Evolutionary conservation across 2,329 filamentous ascomycete species (phyloP), one percentile per base, ranked within the genome.

Genomic region (Aspergillus felis): DNA sequence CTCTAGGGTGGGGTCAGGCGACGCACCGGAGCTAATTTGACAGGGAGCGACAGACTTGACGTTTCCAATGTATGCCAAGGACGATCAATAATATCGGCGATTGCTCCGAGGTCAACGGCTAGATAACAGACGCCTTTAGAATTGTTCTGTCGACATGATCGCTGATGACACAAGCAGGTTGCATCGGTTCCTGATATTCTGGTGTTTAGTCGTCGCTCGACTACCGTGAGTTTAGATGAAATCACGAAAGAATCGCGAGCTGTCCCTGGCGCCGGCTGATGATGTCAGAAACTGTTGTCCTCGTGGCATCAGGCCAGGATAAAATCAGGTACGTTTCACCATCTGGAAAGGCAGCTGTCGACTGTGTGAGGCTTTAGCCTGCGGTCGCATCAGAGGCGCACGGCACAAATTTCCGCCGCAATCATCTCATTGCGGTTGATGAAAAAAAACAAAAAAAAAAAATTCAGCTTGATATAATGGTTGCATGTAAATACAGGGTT

Each of bases 291-390:
- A 14, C 22, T 2, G 22, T 5, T 24, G 32, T 41, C 27, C 35
- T 54, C 22, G 47, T 50, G 47, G 53, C 32, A 29, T 51, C 49
- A 56, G 48, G 4, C 54, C 41, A 38, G 54, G 47, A 48, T 51
- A 14, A 32, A 51, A 51, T 51, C 20, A 24, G 17, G 44, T 9
- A 28, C 22, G n/a, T 6, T 27, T n/a, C n/a, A 12, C 32, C 27
- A 20, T 38, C 29, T 29, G 17, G 27, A 35, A 44, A 38, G 29
- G 12, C 29, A 35, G 2, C 4, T 35, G 22, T 7, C 9, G 38
- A 53, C 22, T 22, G 22, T 22, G 3, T 25, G 44, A 27, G 44
- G 44, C 10, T n/a, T 22, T 22, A 44, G 4, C 12, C 4, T 3
- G 12, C 12, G 32, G 32, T 35, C 32, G 32, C 32, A 35, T 35